Percentiles rank a stretch among this genome's conserved stretches.
Evolutionary conservation across 2,329 filamentous ascomycete genomes (phyloP).

Genomic region (Botrytis fabae): DNA sequence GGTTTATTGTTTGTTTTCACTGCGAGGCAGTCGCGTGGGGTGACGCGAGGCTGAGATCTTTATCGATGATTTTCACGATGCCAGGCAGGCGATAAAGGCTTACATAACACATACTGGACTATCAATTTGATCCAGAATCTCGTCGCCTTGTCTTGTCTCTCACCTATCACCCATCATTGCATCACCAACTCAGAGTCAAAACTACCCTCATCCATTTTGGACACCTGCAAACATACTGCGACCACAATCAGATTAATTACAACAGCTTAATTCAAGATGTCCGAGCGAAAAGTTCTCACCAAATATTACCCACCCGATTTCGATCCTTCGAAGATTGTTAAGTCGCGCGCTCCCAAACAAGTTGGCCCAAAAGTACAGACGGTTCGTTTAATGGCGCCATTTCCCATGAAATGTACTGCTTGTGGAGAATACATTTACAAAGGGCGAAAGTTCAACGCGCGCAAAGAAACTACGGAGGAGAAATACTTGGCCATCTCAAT

Average conservation of each 20-base stretch:
- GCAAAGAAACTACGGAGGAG: slow-evolving; percentile 89
- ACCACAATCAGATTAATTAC: background rate
- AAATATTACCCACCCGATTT: slow-evolving; percentile 75
- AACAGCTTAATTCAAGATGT: slow-evolving; percentile 57
- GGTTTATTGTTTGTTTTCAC: slow-evolving; percentile 14
- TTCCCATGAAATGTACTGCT: slow-evolving; percentile 70
- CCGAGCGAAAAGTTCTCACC: slow-evolving; percentile 77
- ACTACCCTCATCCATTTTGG: background rate
- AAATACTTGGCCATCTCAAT: slow-evolving; percentile 87
- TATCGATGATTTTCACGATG: background rate
- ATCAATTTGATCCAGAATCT: background rate
- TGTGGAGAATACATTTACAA: slow-evolving; percentile 86
- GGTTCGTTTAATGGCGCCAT: slow-evolving; percentile 88
- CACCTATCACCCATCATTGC: background rate
- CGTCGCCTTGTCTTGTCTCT: slow-evolving; percentile 1
- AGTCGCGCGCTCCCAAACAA: slow-evolving; percentile 67
- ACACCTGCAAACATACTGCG: background rate
- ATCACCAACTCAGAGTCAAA: slow-evolving; percentile 9
- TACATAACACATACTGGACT: background rate
- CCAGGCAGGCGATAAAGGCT: background rate
- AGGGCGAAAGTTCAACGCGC: slow-evolving; percentile 91
- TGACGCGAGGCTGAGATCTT: slow-evolving; percentile 25
- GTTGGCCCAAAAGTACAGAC: slow-evolving; percentile 79
- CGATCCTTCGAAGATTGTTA: slow-evolving; percentile 78
- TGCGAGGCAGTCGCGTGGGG: slow-evolving; percentile 14